Conservation (phyloP, 2,329 filamentous ascomycete genomes). For the Zymoseptoria tritici region DNA sequence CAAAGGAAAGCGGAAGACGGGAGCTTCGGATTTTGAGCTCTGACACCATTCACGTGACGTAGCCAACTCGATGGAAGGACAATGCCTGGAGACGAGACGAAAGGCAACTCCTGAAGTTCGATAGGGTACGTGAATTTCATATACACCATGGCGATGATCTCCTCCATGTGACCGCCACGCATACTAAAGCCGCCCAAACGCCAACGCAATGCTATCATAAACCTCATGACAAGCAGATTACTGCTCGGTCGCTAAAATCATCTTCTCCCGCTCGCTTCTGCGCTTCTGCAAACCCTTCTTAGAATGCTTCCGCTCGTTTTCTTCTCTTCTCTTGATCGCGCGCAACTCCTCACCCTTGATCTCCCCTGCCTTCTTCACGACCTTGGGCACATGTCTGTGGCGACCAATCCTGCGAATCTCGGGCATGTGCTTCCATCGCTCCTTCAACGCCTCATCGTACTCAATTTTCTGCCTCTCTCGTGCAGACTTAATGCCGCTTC, state of each 20-base stretch:
- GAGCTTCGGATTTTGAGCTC: background rate
- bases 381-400: conserved; percentile 84
- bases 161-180: background rate
- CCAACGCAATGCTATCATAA: conserved; percentile 9
- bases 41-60: background rate
- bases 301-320: conserved; percentile 88
- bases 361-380: conserved; percentile 90
- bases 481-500: conserved; percentile 78
- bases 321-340: conserved; percentile 80
- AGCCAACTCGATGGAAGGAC: background rate
- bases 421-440: conserved; percentile 89
- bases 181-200: conserved; percentile 2
- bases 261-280: conserved; percentile 82
- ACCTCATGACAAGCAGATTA: conserved; percentile 24
- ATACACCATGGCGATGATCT: background rate
- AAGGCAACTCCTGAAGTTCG: too few relatives aligned
- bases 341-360: conserved; percentile 88
- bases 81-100: too few relatives aligned
- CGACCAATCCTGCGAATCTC: conserved; percentile 85
- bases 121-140: background rate
- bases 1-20: background rate
- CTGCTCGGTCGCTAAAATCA: conserved; percentile 65
- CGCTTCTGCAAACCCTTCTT: conserved; percentile 72
- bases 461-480: conserved; percentile 81
- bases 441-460: conserved; percentile 78